Evolutionary conservation across 345 rosid genomes (phyloP).

Genomic region (Capsella bursapastoris): DNA sequence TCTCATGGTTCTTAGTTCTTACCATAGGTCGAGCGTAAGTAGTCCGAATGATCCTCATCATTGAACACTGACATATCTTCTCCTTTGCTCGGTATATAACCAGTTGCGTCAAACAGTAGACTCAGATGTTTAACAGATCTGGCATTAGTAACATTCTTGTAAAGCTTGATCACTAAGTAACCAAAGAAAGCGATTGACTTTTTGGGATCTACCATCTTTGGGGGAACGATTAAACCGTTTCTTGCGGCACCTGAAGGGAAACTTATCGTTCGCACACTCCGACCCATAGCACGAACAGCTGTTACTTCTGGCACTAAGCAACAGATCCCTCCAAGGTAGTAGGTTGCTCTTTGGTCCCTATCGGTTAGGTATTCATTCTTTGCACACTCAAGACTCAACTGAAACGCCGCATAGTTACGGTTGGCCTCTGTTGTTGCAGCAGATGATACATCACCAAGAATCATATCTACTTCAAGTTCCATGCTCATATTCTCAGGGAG

Average conservation of each 20-base stretch:
- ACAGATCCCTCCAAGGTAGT: not conserved
- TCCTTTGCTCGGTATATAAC: not conserved
- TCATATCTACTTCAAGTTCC: not conserved
- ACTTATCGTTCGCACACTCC: not conserved
- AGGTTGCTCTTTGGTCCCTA: not conserved
- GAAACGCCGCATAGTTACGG: constrained; percentile 1
- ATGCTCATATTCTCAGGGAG: not conserved
- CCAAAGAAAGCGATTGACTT: not conserved
- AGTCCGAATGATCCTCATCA: not conserved
- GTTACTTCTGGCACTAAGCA: not conserved
- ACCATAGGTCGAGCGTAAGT: not conserved
- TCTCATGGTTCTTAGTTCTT: not conserved
- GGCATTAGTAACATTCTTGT: not conserved
- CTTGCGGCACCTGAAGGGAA: not conserved
- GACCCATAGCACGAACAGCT: not conserved
- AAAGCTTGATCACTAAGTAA: not conserved
- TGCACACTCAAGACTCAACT: not conserved
- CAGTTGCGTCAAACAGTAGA: not conserved
- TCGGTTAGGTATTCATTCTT: not conserved
- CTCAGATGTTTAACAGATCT: not conserved
- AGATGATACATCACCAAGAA: constrained; percentile 10
- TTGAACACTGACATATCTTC: not conserved
- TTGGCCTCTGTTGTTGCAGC: not conserved
- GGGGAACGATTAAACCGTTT: not conserved
- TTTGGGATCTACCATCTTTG: not conserved